Evolutionary conservation across 1,284 basidiomycete genomes (phyloP), one percentile per base, ranked within the genome.

Genomic region (Leccinum colubrinum): DNA sequence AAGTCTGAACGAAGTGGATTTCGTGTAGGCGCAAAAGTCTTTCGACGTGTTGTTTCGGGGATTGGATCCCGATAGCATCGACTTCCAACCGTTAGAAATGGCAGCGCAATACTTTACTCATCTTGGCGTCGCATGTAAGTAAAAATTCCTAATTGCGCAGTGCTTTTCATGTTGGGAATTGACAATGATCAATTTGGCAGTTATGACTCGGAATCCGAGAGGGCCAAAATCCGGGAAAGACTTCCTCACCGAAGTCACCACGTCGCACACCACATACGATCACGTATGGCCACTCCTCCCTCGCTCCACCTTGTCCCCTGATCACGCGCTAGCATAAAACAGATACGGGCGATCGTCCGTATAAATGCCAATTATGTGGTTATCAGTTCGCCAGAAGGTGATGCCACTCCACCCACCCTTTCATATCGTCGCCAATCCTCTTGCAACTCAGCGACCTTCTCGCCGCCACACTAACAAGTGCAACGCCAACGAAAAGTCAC

Each of bases 401-500:
- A n/a, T 54, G 20, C 60, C 59, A 27, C 59, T 12, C 9, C 41
- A 50, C 51, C 55, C 25, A 41, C 51, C 50, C 55, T 33, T 5
- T 27, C 12, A 17, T 46, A 46, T 46, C 6, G 30, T 59, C 50
- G 1, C 35, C 33, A 37, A 14, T 25, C 58, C 63, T 55, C 57
- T 56, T 33, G 3, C 55, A 6, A 0, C 35, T 14, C 35, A 93
- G 91, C 72, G 93, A 95, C 79, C 81, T 95, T 3, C 84, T 95
- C 53, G 94, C 93, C 80, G 94, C 67, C 94, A 95, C 71, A 84
- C 95, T 66, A 95, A 95, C 77, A 95, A 95, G 70, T 94, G 93
- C 65, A 93, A 95, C 74, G 85, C 90, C 3, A 82, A 82, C 65
- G 90, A 91, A 76, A 90, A 88, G 66, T 83, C 84, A 0, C 75